Evolutionary conservation across 2,329 filamentous ascomycete genomes (phyloP), one percentile per base, ranked within the genome.

Genomic region (Fusarium heterosporum): DNA sequence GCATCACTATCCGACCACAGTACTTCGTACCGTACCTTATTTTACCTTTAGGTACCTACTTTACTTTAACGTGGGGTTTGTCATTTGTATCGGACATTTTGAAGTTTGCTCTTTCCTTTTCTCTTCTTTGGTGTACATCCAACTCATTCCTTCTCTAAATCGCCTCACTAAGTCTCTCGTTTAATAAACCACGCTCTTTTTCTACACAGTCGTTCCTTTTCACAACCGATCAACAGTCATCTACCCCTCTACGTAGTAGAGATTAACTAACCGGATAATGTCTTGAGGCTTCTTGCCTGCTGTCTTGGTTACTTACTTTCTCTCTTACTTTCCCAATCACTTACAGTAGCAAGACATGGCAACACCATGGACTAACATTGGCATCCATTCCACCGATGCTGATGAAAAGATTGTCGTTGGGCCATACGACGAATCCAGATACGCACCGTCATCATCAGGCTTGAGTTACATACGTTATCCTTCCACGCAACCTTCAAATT

Each of bases 401-500:
- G 61, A 68, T 40, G 53, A 63, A 30, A 63, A 66, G 49, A 55
- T 69, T 50, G 49, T 55, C 32, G 45, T 45, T 25, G 53, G 61
- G 29, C 48, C 42, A 19, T 70, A 70, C 42, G 58, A 64, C 52
- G 64, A 73, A 19, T 54, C 58, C 19, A 58, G 64, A 47, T 52
- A 64, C 8, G 61, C 66, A n/a, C 40, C 58, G 38, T 61, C 68
- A 34, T 62, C 70, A 4, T 61, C 71, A 8, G 58, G 61, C 32
- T 60, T 71, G 26, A 68, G 63, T 50, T 69, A 68, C 36, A 50
- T 57, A 16, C 62, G 60, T 25, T 62, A 66, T 54, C 55, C 70
- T 19, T 71, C 70, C 13, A 61, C 64, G n/a, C 69, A 69, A 38
- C 62, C 69, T 17, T 65, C 68, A 22, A 68, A 55, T 5, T 73